Base-by-base conservation (phyloP, 2,329 filamentous ascomycete species). In the Fonsecaea erecta region DNA sequence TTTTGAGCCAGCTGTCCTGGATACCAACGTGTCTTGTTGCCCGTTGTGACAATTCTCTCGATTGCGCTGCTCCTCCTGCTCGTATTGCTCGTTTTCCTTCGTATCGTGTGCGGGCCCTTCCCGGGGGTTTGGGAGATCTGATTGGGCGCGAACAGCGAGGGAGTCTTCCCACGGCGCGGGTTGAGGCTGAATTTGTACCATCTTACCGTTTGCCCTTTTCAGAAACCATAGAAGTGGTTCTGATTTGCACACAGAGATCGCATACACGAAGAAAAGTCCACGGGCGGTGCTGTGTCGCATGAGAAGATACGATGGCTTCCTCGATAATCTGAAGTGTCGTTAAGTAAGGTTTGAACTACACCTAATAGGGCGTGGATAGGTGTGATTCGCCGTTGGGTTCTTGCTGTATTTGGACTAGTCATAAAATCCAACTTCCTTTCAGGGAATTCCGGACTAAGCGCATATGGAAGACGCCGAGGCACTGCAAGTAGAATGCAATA, bases 391-490 rank as follows among this genome's bases (percentile, higher is more conserved):
- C 24, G 28, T 32, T n/a, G 24, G 40, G 14, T 46, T 48, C 14
- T 16, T 58, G 9, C 55, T 40, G 5, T 5, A 28, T 58, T 32
- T 12, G 40, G 3, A 5, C 34, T 58, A 48, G 55, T 21, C 26
- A 12, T 16, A 30, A 58, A 58, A 58, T 58, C 55, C 55, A 58
- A 58, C 55, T 58, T 34, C 55, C 55, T 30, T 24, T 48, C 18
- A 11, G 14, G 43, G 6, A 48, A 26, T 14, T 48, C 43, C 43
- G 9, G 1, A 3, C 3, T 24, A 16, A 24, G 21, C 18, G 43
- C 18, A 7, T 48, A 5, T 7, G n/a, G n/a, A n/a, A n/a, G n/a
- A n/a, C n/a, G n/a, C n/a, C n/a, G n/a, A n/a, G n/a, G n/a, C n/a
- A n/a, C n/a, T n/a, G n/a, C n/a, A n/a, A n/a, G n/a, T n/a, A 14